phyloP scores from a whole-genome alignment of 345 rosid genomes.

The Brassica carinata region DNA sequence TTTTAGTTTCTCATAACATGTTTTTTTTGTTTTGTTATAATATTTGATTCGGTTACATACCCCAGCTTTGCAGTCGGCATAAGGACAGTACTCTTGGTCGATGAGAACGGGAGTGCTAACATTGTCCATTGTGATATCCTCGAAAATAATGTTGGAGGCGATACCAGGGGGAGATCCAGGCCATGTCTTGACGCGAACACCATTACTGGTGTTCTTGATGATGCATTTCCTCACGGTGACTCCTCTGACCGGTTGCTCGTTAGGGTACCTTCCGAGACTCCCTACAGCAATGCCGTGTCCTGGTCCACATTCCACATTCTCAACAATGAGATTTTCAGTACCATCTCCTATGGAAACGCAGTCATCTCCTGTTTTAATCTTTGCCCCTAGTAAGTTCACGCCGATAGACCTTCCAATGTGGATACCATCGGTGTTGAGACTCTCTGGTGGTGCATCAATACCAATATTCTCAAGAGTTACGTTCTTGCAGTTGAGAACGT shows the following conservation, averaged over 20 bases:
- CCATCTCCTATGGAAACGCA: conserved; percentile 62
- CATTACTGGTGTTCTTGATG: conserved; percentile 46
- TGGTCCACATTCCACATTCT: conserved; percentile 50
- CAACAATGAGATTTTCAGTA: conserved; percentile 34
- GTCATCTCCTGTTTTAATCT: conserved; percentile 54
- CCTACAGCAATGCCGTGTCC: conserved; percentile 68
- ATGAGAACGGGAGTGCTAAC: conserved; percentile 61
- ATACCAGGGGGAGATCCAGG: conserved; percentile 44
- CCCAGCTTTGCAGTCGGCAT: conserved; percentile 43
- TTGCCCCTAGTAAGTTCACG: conserved; percentile 29
- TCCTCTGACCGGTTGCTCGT: conserved; percentile 54
- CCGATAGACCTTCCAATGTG: conserved; percentile 50
- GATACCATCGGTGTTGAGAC: conserved; percentile 64
- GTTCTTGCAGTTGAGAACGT: conserved; percentile 45
- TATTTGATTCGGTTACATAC: conserved; percentile 28
- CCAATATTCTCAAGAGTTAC: conserved; percentile 38
- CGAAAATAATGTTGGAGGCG: conserved; percentile 48
- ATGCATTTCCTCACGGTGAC: conserved; percentile 46
- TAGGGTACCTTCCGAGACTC: conserved; percentile 54
- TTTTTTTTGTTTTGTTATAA: neutral
- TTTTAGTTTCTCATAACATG: too few relatives aligned
- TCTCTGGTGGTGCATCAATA: conserved; percentile 43
- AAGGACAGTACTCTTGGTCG: conserved; percentile 59
- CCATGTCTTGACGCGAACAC: conserved; percentile 66
- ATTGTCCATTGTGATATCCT: conserved; percentile 55